Percentiles rank a stretch among this genome's conserved stretches.
phyloP scores from a whole-genome alignment of 139 green algal genomes.

The Chlorella sp. region DNA sequence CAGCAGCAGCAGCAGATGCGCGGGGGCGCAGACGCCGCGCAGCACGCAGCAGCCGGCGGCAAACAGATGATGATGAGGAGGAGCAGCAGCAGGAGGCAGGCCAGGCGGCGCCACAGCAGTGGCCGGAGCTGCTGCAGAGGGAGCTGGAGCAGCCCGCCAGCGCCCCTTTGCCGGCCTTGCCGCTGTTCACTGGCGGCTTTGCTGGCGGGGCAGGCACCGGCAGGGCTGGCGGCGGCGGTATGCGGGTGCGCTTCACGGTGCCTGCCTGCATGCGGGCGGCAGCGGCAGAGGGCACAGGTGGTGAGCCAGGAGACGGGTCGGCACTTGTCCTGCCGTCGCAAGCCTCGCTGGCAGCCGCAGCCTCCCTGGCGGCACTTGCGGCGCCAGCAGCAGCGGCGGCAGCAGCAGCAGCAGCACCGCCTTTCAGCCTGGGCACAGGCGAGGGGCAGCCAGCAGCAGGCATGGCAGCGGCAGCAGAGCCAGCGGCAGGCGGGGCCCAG shows the following conservation, averaged over 20 bases:
- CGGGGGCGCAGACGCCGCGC: background rate
- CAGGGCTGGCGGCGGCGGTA: background rate
- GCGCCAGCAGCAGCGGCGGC: background rate
- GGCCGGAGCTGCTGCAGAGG: background rate
- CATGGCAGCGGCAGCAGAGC: background rate
- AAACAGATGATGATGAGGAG: background rate
- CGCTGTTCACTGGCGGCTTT: background rate
- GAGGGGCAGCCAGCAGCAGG: background rate
- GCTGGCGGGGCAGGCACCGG: background rate
- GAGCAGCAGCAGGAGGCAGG: constrained; percentile 4
- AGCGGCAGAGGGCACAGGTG: background rate
- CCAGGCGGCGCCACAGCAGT: background rate
- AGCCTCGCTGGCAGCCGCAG: too few species aligned
- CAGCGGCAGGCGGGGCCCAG: background rate
- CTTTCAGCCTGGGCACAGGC: background rate
- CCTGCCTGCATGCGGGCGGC: background rate
- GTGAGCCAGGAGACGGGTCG: background rate
- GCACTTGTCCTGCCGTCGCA: too few species aligned
- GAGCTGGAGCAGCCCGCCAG: background rate
- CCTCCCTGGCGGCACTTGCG: too few species aligned
- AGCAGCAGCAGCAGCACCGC: background rate
- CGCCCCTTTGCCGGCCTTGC: background rate
- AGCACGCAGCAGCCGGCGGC: background rate
- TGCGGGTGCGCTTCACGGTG: constrained; percentile 15
- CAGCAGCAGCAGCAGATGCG: background rate